These are phyloP conservation scores for Agrocybe praecox DNA, from an alignment of 768 basidiomycete species.

Conservation along the genomic window DNA sequence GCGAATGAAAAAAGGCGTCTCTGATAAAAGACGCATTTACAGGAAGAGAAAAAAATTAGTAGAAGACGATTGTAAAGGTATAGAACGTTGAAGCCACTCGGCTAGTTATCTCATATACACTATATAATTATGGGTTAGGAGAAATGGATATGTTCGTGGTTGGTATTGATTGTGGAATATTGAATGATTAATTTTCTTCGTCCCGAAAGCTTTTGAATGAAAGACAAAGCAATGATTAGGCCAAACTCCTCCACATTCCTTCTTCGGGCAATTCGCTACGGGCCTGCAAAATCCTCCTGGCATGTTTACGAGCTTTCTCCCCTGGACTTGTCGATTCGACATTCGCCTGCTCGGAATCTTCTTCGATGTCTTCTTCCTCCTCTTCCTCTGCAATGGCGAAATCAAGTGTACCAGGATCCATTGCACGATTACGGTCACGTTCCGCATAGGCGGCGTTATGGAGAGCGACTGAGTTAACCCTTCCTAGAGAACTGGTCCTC, in stretches of 20 bases:
- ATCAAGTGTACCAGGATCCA: conserved; percentile 74
- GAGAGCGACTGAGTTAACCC: conserved; percentile 46
- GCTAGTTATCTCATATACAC: neutral
- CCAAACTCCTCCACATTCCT: conserved; percentile 86
- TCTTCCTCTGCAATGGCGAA: conserved; percentile 48
- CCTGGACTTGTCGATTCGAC: conserved; percentile 20
- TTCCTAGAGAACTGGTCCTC: conserved; percentile 23
- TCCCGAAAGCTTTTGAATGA: neutral
- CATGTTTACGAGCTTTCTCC: conserved; percentile 57
- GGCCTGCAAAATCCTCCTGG: conserved; percentile 70
- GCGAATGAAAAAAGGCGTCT: neutral
- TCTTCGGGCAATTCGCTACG: conserved; percentile 67
- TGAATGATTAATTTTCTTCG: neutral
- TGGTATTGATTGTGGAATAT: neutral
- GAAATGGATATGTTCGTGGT: neutral
- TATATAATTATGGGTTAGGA: neutral
- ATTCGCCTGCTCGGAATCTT: conserved; percentile 24
- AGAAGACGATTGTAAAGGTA: neutral
- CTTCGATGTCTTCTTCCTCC: conserved; percentile 19
- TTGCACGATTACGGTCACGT: conserved; percentile 61
- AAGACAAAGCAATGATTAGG: conserved; percentile 20
- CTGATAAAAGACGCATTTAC: neutral
- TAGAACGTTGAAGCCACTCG: neutral
- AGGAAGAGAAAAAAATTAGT: conserved; percentile 1
- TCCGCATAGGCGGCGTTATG: conserved; percentile 69